Evolutionary conservation across 164 flowering plant species (phyloP).

Genomic region (Akebia trifoliata): DNA sequence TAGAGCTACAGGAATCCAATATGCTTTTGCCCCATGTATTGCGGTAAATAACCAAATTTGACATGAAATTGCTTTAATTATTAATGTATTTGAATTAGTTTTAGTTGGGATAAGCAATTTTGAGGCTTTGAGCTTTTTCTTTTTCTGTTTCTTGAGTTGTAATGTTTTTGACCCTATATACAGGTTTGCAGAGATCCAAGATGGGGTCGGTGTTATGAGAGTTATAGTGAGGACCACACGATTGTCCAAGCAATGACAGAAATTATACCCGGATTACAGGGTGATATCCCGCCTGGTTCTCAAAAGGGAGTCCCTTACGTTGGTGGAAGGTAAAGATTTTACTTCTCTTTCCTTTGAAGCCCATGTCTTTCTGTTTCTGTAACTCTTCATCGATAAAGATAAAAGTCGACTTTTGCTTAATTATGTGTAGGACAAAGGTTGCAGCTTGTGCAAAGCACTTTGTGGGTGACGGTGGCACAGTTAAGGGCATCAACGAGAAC

Average conservation of each 20-base stretch:
- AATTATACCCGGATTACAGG: conserved; percentile 32
- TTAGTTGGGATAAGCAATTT: not conserved
- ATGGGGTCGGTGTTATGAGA: conserved; percentile 31
- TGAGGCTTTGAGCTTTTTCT: not conserved
- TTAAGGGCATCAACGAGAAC: conserved; percentile 22
- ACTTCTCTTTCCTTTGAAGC: too few species aligned
- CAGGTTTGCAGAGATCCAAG: conserved; percentile 51
- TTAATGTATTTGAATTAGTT: too few species aligned
- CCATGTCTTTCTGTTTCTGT: not conserved
- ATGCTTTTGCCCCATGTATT: conserved; percentile 47
- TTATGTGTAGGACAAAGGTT: conserved; percentile 26
- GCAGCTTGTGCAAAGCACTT: conserved; percentile 49
- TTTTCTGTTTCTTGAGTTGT: too few species aligned
- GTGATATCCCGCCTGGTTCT: conserved; percentile 23
- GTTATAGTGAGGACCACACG: conserved; percentile 26
- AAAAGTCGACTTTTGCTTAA: not conserved
- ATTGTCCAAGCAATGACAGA: conserved; percentile 30
- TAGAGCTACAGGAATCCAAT: conserved; percentile 23
- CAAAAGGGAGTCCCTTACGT: conserved; percentile 28
- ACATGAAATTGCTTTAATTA: not conserved
- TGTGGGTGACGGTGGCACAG: conserved; percentile 56
- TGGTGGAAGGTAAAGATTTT: conserved; percentile 30
- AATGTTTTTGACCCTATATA: not conserved
- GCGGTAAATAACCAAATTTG: conserved; percentile 22
- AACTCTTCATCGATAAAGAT: not conserved